Conservation (phyloP, 768 basidiomycete species). For the Kwoniella newhampshirensis region DNA sequence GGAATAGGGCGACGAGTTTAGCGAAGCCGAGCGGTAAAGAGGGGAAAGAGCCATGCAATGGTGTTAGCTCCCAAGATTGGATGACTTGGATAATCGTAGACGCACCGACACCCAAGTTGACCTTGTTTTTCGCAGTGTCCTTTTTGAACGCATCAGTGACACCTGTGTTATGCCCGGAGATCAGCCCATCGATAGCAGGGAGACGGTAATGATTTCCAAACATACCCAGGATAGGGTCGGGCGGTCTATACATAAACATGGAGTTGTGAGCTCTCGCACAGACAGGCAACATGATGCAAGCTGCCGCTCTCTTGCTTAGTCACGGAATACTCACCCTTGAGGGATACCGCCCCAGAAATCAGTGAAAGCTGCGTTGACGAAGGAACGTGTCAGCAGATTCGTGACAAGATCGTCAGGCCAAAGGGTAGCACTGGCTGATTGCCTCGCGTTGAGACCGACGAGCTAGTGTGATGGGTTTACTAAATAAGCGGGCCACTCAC, state of each 20-base stretch:
- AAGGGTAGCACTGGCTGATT: too few relatives aligned
- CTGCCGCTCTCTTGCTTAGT: background rate
- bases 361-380: slow-evolving; percentile 15
- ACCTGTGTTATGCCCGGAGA: slow-evolving; percentile 35
- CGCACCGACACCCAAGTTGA: slow-evolving; percentile 96
- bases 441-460: too few relatives aligned
- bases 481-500: too few relatives aligned
- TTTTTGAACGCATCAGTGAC: slow-evolving; percentile 94
- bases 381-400: too few relatives aligned
- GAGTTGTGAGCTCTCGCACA: background rate
- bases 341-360: slow-evolving; percentile 19
- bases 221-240: slow-evolving; percentile 49
- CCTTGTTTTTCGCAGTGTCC: slow-evolving; percentile 83
- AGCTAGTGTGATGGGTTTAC: too few relatives aligned
- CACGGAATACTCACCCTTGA: slow-evolving; percentile 11
- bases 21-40: slow-evolving; percentile 1
- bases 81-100: slow-evolving; percentile 57
- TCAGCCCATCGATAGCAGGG: background rate
- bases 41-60: background rate
- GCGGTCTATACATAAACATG: too few relatives aligned
- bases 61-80: background rate
- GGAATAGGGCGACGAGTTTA: too few relatives aligned
- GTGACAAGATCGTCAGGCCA: too few relatives aligned
- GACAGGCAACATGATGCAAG: background rate
- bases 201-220: background rate